Evolutionary conservation across 306 rosid genomes (phyloP).

Genomic region (Corylus heterophylla): DNA sequence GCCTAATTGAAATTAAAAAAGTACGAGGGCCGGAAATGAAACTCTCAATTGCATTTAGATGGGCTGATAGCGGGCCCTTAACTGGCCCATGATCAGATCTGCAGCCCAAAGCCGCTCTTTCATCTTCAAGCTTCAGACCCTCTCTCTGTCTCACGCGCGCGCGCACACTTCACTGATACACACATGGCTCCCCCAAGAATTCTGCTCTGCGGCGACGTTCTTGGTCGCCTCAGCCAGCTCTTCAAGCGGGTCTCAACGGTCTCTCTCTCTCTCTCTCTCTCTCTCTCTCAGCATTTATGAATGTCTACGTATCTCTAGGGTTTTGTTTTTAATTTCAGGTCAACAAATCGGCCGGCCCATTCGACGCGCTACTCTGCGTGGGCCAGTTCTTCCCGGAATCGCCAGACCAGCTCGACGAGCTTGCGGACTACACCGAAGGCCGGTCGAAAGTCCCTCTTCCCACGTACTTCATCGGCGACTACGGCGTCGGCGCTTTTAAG

Average conservation of each 20-base stretch:
- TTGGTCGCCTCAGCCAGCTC: constrained; percentile 80
- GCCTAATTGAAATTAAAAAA: too few species aligned
- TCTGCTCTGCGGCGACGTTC: constrained; percentile 85
- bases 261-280: constrained; percentile 21
- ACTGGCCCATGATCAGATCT: neutral
- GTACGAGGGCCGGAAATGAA: too few species aligned
- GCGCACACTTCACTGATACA: neutral
- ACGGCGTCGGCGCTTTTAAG: constrained; percentile 77
- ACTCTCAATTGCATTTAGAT: too few species aligned
- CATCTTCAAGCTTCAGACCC: neutral
- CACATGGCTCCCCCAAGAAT: constrained; percentile 80
- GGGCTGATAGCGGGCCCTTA: neutral
- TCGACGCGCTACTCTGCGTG: constrained; percentile 84
- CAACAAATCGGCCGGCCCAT: constrained; percentile 96
- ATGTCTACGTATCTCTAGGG: constrained; percentile 17
- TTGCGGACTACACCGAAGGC: constrained; percentile 61
- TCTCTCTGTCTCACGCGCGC: neutral
- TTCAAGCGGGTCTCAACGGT: constrained; percentile 89
- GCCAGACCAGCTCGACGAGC: constrained; percentile 61
- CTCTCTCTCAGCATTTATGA: neutral
- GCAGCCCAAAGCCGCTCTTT: neutral
- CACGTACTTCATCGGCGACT: constrained; percentile 91
- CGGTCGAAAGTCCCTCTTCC: constrained; percentile 68
- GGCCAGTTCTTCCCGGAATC: constrained; percentile 96
- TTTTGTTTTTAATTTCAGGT: constrained; percentile 47